phyloP scores from a whole-genome alignment of 2,329 filamentous ascomycete genomes.

The Cladosporium phlei region DNA sequence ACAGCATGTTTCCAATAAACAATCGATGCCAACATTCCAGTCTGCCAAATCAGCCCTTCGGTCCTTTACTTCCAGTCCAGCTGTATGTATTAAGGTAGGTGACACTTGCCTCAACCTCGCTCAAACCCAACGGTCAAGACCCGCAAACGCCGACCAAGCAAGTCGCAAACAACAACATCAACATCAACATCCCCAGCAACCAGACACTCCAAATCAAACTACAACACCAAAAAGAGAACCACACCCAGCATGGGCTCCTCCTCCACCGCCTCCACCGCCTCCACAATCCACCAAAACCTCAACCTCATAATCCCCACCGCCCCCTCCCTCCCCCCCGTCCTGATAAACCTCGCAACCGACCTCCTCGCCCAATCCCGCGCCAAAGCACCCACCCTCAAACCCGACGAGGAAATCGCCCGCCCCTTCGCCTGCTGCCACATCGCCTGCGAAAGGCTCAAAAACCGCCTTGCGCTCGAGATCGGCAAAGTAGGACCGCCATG shows the following conservation, averaged over 20 bases:
- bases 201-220: too few relatives aligned
- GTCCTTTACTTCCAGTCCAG: too few relatives aligned
- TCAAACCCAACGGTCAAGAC: too few relatives aligned
- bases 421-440: slow-evolving; percentile 81
- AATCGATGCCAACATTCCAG: too few relatives aligned
- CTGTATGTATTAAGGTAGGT: too few relatives aligned
- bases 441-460: slow-evolving; percentile 82
- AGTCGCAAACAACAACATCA: too few relatives aligned
- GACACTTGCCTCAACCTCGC: too few relatives aligned
- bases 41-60: too few relatives aligned
- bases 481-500: slow-evolving; percentile 73
- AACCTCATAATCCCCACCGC: slow-evolving; percentile 70
- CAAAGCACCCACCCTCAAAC: slow-evolving; percentile 70
- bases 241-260: not conserved
- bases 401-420: slow-evolving; percentile 82
- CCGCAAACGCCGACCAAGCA: too few relatives aligned
- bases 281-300: slow-evolving; percentile 67
- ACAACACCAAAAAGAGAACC: not conserved
- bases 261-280: slow-evolving; percentile 52
- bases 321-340: slow-evolving; percentile 62
- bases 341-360: slow-evolving; percentile 66
- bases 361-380: slow-evolving; percentile 76
- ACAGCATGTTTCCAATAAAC: too few relatives aligned
- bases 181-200: too few relatives aligned
- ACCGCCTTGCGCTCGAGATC: slow-evolving; percentile 68